Evolutionary conservation across 2,329 filamentous ascomycete species (phyloP), one percentile per base, ranked within the genome.

Genomic region (Ceratocystis alfenasii): DNA sequence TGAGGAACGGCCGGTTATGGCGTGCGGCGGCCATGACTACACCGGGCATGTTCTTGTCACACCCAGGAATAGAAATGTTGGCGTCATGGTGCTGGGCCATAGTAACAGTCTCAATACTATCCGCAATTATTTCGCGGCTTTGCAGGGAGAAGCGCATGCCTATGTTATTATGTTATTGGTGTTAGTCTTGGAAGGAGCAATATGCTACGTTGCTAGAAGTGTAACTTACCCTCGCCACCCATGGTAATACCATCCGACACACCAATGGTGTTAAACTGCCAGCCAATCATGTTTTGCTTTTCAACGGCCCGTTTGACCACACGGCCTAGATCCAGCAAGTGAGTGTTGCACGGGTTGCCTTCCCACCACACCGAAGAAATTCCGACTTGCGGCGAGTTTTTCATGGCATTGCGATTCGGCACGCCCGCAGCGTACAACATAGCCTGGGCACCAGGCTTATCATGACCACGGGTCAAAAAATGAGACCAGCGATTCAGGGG

Each of bases 1-100:
- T 96, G 73, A 96, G 79, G 61, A 90, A 94, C 3, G 93, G 93
- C 8, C 93, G 83, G 76, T 96, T 96, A 76, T 95, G 90, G 66
- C 93, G 84, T 15, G 89, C 90, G 72, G 94, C 91, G 0, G 89
- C 91, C 87, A 96, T 96, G 69, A 94, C 80, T 17, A 89, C 87
- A 69, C 92, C 92, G 0, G 92, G 92, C 93, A 96, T 96, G 75
- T 96, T 96, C 83, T 96, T 96, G 78, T 96, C 92, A 74, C 92
- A 96, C 10, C 92, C 92, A 0, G 93, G 91, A 70, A 96, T 93
- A 36, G 89, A 86, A 74, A 96, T 92, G 75, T 92, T 95, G 67
- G 91, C 93, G 74, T 96, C 93, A 75, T 96, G 90, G 71, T 88
- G 88, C 74, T 96, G 92, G 4, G 89, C 93, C 74, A 88, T 93